Percentiles rank a stretch among this genome's conserved stretches.
phyloP scores from a whole-genome alignment of 2,329 filamentous ascomycete species.

The Fusarium mundagurra region DNA sequence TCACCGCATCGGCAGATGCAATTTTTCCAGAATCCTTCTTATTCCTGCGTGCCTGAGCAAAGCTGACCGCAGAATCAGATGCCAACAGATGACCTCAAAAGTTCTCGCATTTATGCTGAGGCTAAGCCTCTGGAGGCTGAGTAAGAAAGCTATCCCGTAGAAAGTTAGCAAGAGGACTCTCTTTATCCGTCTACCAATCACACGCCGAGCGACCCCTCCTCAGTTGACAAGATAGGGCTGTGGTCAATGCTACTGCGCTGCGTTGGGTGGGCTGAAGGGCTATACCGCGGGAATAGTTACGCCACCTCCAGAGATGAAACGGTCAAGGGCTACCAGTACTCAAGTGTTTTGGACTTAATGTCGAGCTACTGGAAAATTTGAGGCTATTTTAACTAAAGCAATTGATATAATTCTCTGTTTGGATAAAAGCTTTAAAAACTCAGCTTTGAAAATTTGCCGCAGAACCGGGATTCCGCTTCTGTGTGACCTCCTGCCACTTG shows the following conservation, averaged over 20 bases:
- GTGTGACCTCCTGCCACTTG: background rate
- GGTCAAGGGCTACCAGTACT: no score
- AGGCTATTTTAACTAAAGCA: fast-evolving
- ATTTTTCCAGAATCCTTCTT: background rate
- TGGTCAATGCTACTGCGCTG: background rate
- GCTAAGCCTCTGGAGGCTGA: background rate
- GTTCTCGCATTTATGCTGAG: background rate
- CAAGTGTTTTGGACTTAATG: no score
- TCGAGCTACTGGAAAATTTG: no score
- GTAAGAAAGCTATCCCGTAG: background rate
- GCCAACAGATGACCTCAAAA: background rate
- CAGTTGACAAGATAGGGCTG: background rate
- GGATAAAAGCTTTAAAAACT: background rate
- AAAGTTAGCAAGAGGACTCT: background rate
- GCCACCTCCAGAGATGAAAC: background rate
- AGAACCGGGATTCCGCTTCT: background rate
- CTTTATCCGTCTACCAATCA: background rate
- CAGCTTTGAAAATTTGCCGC: background rate
- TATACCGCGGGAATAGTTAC: background rate
- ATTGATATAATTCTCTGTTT: no score
- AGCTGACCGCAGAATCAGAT: background rate
- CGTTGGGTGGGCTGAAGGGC: background rate
- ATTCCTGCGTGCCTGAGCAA: background rate
- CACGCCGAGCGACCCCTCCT: background rate
- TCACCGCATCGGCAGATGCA: background rate